Percentiles rank a stretch among this genome's conserved stretches.
phyloP scores from a whole-genome alignment of 768 basidiomycete genomes.

The Piloderma croceum region DNA sequence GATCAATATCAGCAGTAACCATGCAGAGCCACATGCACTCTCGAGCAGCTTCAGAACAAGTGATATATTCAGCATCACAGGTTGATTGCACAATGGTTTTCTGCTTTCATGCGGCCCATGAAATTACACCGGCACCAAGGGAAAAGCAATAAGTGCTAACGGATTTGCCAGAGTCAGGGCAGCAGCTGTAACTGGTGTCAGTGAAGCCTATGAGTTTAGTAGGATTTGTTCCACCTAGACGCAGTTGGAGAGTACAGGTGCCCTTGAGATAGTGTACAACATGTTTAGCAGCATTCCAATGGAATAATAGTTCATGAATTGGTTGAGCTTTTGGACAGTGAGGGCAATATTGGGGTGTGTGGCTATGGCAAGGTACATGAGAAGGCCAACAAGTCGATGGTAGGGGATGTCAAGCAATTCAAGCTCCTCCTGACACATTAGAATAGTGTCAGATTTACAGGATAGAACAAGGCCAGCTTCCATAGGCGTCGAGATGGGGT shows the following conservation, averaged over 20 bases:
- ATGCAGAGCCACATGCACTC: too few relatives aligned
- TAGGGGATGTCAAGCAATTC: conserved; percentile 9
- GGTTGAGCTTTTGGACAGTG: conserved; percentile 14
- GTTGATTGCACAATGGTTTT: conserved; percentile 32
- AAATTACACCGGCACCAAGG: conserved; percentile 27
- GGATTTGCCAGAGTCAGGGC: too few relatives aligned
- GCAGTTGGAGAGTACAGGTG: too few relatives aligned
- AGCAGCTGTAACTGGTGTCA: too few relatives aligned
- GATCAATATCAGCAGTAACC: conserved; percentile 28
- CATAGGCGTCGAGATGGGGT: too few relatives aligned
- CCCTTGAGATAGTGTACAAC: conserved; percentile 14
- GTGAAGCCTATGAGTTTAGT: too few relatives aligned
- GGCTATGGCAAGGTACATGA: conserved; percentile 20
- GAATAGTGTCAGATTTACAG: too few relatives aligned
- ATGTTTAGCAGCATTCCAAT: conserved; percentile 16
- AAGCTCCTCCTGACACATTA: neutral
- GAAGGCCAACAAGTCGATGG: conserved; percentile 11
- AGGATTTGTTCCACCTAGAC: too few relatives aligned
- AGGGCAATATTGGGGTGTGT: conserved; percentile 23
- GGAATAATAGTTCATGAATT: conserved; percentile 21
- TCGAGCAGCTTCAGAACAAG: conserved; percentile 25
- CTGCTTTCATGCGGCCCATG: conserved; percentile 39
- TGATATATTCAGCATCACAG: conserved; percentile 41
- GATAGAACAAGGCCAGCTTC: too few relatives aligned
- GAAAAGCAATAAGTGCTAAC: too few relatives aligned